These are phyloP conservation scores for Peterozyma xylosa DNA, from an alignment of 805 yeast genomes.

Conservation along the genomic window DNA sequence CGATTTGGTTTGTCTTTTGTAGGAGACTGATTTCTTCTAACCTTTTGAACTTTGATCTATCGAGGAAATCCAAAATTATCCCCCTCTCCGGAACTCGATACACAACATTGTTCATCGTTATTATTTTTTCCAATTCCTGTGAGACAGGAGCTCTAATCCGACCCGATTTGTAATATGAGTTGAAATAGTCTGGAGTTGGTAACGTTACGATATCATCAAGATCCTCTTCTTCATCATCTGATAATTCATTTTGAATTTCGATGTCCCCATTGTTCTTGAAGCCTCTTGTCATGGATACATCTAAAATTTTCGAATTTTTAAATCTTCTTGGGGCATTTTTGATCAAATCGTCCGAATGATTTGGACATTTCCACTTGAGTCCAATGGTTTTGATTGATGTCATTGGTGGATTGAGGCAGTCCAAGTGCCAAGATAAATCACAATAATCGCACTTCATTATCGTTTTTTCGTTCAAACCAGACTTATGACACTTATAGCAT, in stretches of 20 bases:
- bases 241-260: conserved; percentile 37
- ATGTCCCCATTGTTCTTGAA: conserved; percentile 48
- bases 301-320: conserved; percentile 43
- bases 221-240: conserved; percentile 27
- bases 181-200: conserved; percentile 27
- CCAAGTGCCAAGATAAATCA: conserved; percentile 78
- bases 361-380: conserved; percentile 86
- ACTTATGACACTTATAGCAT: conserved; percentile 70
- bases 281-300: conserved; percentile 48
- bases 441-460: conserved; percentile 81
- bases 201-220: conserved; percentile 18
- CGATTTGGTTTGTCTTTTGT: conserved; percentile 20
- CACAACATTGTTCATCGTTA: conserved; percentile 34
- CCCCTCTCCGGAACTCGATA: conserved; percentile 64
- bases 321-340: conserved; percentile 38
- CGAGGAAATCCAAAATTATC: conserved; percentile 61
- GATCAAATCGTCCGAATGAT: conserved; percentile 56
- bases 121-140: conserved; percentile 7
- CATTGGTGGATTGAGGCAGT: conserved; percentile 75
- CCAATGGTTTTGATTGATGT: conserved; percentile 68
- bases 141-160: conserved; percentile 17
- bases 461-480: conserved; percentile 50
- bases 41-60: conserved; percentile 35
- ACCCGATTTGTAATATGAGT: conserved; percentile 24
- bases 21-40: conserved; percentile 25